phyloP scores from a whole-genome alignment of 2,329 filamentous ascomycete genomes.

The Verruconis gallopava region DNA sequence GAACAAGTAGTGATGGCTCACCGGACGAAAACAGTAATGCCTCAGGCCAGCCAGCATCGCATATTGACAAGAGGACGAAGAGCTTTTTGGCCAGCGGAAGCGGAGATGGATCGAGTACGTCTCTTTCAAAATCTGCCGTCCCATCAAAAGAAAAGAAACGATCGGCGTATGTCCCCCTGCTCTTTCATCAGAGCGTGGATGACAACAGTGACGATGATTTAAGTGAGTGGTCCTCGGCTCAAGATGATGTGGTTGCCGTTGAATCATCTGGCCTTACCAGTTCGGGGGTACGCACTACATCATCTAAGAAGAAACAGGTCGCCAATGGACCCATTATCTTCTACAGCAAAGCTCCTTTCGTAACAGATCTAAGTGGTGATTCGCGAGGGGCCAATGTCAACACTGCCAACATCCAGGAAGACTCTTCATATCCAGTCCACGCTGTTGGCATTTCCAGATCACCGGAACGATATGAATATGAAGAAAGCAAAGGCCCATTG shows the following conservation, averaged over 20 bases:
- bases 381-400: conserved; percentile 12
- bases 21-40: conserved; percentile 36
- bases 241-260: conserved; percentile 1
- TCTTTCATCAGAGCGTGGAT: conserved; percentile 32
- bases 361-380: conserved; percentile 65
- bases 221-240: conserved; percentile 18
- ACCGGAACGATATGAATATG: background rate
- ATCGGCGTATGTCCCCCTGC: conserved; percentile 34
- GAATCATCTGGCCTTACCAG: conserved; percentile 29
- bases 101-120: conserved; percentile 14
- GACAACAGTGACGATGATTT: conserved; percentile 21
- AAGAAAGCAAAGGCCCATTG: conserved; percentile 4
- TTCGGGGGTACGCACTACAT: conserved; percentile 33
- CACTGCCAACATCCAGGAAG: background rate
- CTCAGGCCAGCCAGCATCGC: conserved; percentile 16
- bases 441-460: conserved; percentile 1
- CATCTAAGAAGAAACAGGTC: conserved; percentile 35
- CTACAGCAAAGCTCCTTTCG: conserved; percentile 69
- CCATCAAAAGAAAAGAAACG: conserved; percentile 14
- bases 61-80: conserved; percentile 21
- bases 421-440: background rate
- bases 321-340: conserved; percentile 70
- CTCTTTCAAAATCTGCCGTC: background rate
- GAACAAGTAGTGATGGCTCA: conserved; percentile 49
- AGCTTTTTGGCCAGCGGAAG: conserved; percentile 25